Conservation (phyloP, 805 yeast species). For the Kurtzmaniella cleridarum region DNA sequence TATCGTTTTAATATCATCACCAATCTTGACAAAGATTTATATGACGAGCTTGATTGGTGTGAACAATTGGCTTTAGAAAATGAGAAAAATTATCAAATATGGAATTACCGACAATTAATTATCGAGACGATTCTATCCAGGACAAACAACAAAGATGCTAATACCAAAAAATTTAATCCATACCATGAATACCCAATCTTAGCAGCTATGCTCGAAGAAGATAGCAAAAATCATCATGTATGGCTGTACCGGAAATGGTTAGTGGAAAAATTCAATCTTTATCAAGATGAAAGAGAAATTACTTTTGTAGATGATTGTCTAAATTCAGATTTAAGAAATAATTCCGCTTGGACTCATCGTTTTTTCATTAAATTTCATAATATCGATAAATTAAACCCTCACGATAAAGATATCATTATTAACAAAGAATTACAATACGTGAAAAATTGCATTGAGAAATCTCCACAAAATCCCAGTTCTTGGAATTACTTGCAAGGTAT, state of each 20-base stretch:
- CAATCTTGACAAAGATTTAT: conserved; percentile 30
- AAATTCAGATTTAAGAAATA: conserved; percentile 68
- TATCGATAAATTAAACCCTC: conserved; percentile 4
- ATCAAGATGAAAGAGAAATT: conserved; percentile 42
- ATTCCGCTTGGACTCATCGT: conserved; percentile 91
- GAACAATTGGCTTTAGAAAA: conserved; percentile 68
- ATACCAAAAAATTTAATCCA: conserved; percentile 24
- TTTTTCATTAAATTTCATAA: conserved; percentile 46
- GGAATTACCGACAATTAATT: conserved; percentile 83
- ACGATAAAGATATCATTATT: conserved; percentile 13
- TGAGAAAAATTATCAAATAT: conserved; percentile 93
- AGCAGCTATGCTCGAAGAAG: conserved; percentile 65
- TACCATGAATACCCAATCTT: conserved; percentile 63
- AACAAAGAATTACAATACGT: conserved; percentile 51
- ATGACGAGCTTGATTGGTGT: conserved; percentile 71
- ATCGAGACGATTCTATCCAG: conserved; percentile 30
- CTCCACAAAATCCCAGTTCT: conserved; percentile 78
- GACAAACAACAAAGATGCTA: conserved; percentile 7
- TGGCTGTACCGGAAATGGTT: conserved; percentile 94
- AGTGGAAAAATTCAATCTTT: conserved; percentile 50
- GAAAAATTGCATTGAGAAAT: conserved; percentile 41
- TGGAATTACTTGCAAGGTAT: conserved; percentile 82
- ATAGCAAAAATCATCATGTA: conserved; percentile 89
- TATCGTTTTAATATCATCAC: conserved; percentile 53
- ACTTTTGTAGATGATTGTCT: conserved; percentile 45